A percentile compares a stretch with the other conserved stretches of the same genome.
Conservation (phyloP, 495 filamentous ascomycete species). For the Hypoxylon crocopeplum region DNA sequence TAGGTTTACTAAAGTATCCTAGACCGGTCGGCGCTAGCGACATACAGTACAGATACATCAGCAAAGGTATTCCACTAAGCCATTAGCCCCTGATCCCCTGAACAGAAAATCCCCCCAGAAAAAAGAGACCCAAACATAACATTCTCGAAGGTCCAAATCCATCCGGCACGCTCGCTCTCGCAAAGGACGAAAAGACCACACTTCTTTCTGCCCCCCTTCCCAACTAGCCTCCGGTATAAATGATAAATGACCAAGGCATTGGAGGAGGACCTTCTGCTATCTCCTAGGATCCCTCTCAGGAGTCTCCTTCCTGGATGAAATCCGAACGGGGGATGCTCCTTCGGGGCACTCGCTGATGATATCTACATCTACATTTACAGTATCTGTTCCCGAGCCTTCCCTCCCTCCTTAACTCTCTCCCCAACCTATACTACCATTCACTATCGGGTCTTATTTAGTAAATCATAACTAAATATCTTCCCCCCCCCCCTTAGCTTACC, state of each 20-base stretch:
- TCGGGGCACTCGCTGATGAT: constrained; percentile 32
- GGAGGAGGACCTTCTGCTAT: constrained; percentile 1
- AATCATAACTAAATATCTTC: too few relatives aligned
- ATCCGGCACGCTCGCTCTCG: not conserved
- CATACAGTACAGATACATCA: constrained; percentile 1
- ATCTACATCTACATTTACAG: constrained; percentile 24
- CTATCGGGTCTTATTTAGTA: not conserved
- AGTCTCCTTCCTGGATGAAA: constrained; percentile 37
- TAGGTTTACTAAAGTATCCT: not conserved
- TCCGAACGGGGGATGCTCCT: constrained; percentile 36
- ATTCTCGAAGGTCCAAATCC: constrained; percentile 5
- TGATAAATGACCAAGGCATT: constrained; percentile 32
- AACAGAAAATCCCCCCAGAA: constrained; percentile 30
- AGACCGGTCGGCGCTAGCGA: constrained; percentile 16
- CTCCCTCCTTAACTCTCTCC: not conserved
- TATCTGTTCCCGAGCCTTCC: constrained; percentile 15
- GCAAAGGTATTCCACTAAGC: constrained; percentile 10
- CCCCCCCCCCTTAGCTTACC: too few relatives aligned
- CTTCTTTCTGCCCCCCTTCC: constrained; percentile 2
- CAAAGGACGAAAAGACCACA: constrained; percentile 5
- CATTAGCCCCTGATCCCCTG: constrained; percentile 32
- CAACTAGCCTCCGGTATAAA: constrained; percentile 15
- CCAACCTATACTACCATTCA: constrained; percentile 2
- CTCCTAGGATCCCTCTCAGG: constrained; percentile 26
- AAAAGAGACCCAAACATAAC: constrained; percentile 27